Evolutionary conservation across 345 rosid species (phyloP).

Genomic region (Brassica incana): DNA sequence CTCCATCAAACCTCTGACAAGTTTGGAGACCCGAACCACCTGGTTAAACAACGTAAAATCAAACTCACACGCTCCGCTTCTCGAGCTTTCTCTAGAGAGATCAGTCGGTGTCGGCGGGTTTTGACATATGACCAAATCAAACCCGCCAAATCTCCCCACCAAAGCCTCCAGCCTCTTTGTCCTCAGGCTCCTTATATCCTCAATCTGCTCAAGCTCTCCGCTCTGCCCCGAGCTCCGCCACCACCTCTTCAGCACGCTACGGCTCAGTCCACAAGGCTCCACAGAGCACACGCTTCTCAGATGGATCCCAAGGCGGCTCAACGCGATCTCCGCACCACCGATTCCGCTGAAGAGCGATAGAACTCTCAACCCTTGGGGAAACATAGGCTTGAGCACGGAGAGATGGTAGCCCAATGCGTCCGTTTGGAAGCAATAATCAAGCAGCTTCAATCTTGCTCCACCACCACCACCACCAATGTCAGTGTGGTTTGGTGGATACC

Average conservation of each 20-base stretch:
- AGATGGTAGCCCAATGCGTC: conserved; percentile 84
- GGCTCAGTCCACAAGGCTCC: conserved; percentile 57
- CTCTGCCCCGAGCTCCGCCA: conserved; percentile 67
- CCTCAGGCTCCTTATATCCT: conserved; percentile 56
- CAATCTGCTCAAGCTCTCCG: conserved; percentile 76
- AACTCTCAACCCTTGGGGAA: conserved; percentile 66
- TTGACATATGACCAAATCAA: conserved; percentile 76
- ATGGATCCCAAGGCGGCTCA: conserved; percentile 66
- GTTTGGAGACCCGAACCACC: conserved; percentile 65
- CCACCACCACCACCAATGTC: conserved; percentile 19
- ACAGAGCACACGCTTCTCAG: conserved; percentile 67
- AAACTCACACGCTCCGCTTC: conserved; percentile 34
- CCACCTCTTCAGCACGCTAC: conserved; percentile 66
- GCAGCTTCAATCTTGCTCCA: conserved; percentile 54
- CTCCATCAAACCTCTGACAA: conserved; percentile 51
- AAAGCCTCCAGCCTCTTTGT: conserved; percentile 54
- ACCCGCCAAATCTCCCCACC: conserved; percentile 52
- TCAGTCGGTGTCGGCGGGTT: conserved; percentile 47
- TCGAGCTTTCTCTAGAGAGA: conserved; percentile 30
- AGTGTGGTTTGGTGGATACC: conserved; percentile 75
- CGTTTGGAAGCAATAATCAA: conserved; percentile 69
- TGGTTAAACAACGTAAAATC: conserved; percentile 63
- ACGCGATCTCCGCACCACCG: conserved; percentile 74
- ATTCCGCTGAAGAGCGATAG: conserved; percentile 75
- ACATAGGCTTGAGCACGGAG: conserved; percentile 68